Evolutionary conservation across 768 basidiomycete species (phyloP).

Genomic region (Tubosaeta sp.): DNA sequence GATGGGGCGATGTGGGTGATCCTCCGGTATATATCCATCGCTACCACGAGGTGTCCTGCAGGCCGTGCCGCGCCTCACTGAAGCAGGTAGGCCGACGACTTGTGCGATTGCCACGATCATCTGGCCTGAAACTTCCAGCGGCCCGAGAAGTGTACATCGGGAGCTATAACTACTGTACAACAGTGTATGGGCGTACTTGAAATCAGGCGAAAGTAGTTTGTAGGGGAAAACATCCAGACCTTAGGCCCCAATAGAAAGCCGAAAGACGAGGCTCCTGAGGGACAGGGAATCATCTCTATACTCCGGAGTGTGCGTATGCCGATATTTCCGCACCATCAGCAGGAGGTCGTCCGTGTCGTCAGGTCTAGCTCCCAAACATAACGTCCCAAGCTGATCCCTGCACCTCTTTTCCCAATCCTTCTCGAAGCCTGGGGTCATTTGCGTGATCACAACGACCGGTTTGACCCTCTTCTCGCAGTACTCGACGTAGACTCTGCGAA

Average conservation of each 20-base stretch:
- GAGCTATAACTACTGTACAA: background rate
- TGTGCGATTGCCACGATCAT: background rate
- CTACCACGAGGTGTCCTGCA: constrained; percentile 17
- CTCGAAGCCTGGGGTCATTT: constrained; percentile 16
- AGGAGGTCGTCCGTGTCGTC: constrained; percentile 1
- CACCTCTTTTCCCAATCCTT: constrained; percentile 19
- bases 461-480: constrained; percentile 22
- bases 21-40: background rate
- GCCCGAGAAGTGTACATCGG: background rate
- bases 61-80: constrained; percentile 6
- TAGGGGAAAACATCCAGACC: background rate
- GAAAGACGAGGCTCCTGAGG: constrained; percentile 17
- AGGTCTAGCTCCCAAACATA: constrained; percentile 7
- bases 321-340: constrained; percentile 15
- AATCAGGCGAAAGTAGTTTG: background rate
- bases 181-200: background rate
- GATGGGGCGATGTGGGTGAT: background rate
- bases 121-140: background rate
- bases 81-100: background rate
- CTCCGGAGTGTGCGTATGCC: constrained; percentile 13
- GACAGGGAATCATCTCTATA: constrained; percentile 15
- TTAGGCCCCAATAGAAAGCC: constrained; percentile 6
- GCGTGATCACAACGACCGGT: constrained; percentile 24
- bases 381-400: constrained; percentile 8
- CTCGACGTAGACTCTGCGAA: constrained; percentile 24